Evolutionary conservation across 495 filamentous ascomycete genomes (phyloP), one percentile per base, ranked within the genome.

Genomic region (Talaromyces adpressus): DNA sequence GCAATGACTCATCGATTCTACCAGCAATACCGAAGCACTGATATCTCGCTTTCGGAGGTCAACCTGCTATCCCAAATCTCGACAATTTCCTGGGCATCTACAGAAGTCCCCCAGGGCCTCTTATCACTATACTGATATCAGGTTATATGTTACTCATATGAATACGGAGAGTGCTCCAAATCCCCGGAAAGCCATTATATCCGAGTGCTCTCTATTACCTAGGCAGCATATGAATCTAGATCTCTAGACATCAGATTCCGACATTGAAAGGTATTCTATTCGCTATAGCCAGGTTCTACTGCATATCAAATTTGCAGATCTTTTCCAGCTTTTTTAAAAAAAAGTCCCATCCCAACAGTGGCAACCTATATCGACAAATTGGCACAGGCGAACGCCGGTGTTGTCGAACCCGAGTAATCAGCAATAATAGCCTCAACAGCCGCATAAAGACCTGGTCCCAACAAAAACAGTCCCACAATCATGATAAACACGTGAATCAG

Each of bases 381-480:
- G 5, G 77, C 76, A 73, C 79, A 81, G 23, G 72, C 79, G 65
- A 81, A 81, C 27, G 77, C 79, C 20, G 77, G 77, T 54, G 69
- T 74, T 0, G 70, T 67, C 20, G 68, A 62, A 3, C 72, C 70
- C 7, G 74, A 71, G 54, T 81, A 81, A 69, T 80, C 77, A 5
- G 67, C 67, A 64, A 81, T 79, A 39, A 84, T 84, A 45, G 80
- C 79, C 70, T 84, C 73, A 47, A 82, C 75, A 7, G 79, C 79
- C 0, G 79, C 89, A 71, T 96, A 96, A 18, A 90, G 94, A 23
- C 91, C 91, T 25, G 78, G 87, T 36, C 79, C 82, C 63, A 96
- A 71, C 78, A 93, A 92, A 68, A 91, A 88, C 9, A 92, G 8
- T 0, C 91, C 91, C 45, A 88, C 82, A n/a, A 84, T 4, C 59